Percentiles rank a stretch among this genome's conserved stretches.
Evolutionary conservation across 1,284 basidiomycete genomes (phyloP).

Genomic region (Cutaneotrichosporon mucoides): DNA sequence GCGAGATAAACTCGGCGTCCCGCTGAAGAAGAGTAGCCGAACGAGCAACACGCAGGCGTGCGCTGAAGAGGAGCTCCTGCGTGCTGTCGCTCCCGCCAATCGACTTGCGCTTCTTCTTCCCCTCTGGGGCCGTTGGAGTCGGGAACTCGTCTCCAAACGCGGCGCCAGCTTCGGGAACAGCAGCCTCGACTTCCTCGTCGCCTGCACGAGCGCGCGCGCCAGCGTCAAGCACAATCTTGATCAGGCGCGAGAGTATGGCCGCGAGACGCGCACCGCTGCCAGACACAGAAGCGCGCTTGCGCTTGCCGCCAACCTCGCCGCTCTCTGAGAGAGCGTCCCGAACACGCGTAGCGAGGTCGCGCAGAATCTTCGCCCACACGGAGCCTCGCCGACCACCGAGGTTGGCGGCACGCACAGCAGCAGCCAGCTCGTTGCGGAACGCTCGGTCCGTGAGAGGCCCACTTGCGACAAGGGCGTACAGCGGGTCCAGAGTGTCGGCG

Average conservation of each 20-base stretch:
- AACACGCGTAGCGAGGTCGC: slow-evolving; percentile 7
- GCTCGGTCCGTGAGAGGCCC: slow-evolving; percentile 22
- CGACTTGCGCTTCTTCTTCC: slow-evolving; percentile 16
- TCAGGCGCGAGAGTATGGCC: slow-evolving; percentile 11
- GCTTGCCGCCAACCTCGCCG: slow-evolving; percentile 7
- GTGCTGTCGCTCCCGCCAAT: neutral
- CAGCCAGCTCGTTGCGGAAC: slow-evolving; percentile 11
- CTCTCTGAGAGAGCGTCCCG: neutral
- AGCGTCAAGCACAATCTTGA: slow-evolving; percentile 15
- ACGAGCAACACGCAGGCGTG: slow-evolving; percentile 15
- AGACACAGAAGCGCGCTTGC: slow-evolving; percentile 11
- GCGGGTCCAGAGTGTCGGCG: slow-evolving; percentile 18
- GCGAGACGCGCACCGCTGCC: slow-evolving; percentile 6
- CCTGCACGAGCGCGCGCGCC: slow-evolving; percentile 14
- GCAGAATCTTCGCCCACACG: slow-evolving; percentile 15
- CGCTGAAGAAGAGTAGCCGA: slow-evolving; percentile 6
- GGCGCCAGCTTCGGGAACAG: slow-evolving; percentile 4
- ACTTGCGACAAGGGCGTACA: slow-evolving; percentile 25
- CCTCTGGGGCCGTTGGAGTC: neutral
- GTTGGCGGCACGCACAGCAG: slow-evolving; percentile 11
- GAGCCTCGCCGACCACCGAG: slow-evolving; percentile 16
- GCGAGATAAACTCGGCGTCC: neutral
- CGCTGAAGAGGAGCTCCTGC: slow-evolving; percentile 10
- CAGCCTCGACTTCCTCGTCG: slow-evolving; percentile 14
- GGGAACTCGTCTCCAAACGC: slow-evolving; percentile 13